Percentiles rank a stretch among this genome's conserved stretches.
Evolutionary conservation across 225 moss, liverwort and hornwort species (phyloP).

Genomic region (Lunularia cruciata): DNA sequence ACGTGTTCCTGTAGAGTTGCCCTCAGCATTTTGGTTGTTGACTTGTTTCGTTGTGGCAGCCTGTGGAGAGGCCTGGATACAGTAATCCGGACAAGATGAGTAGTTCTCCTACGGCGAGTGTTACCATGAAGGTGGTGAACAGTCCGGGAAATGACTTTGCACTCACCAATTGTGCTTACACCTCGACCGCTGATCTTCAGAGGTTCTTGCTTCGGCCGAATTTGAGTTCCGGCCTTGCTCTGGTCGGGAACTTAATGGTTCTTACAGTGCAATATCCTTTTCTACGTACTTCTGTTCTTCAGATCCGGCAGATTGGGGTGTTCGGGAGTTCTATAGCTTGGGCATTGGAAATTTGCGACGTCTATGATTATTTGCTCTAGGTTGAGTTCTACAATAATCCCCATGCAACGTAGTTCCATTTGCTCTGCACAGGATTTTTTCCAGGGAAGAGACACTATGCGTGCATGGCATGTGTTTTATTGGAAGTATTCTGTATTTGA

Average conservation of each 20-base stretch:
- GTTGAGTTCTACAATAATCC: too few relatives aligned
- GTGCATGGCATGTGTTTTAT: too few relatives aligned
- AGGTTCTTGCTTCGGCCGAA: slow-evolving; percentile 12
- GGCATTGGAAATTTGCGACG: too few relatives aligned
- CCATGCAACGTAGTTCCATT: too few relatives aligned
- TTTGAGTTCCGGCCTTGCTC: slow-evolving; percentile 21
- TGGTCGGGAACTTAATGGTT: slow-evolving; percentile 30
- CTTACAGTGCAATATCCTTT: slow-evolving; percentile 51
- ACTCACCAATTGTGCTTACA: slow-evolving; percentile 44
- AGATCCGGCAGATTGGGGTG: not conserved
- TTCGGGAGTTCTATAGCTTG: not conserved
- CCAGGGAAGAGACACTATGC: too few relatives aligned
- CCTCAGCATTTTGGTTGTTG: not conserved
- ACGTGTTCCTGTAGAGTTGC: not conserved
- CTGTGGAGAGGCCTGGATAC: slow-evolving; percentile 17
- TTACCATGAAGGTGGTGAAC: slow-evolving; percentile 30
- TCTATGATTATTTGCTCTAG: too few relatives aligned
- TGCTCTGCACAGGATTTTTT: too few relatives aligned
- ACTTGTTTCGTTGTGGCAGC: slow-evolving; percentile 5
- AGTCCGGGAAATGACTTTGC: slow-evolving; percentile 28
- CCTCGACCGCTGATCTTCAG: slow-evolving; percentile 23
- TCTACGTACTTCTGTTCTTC: slow-evolving; percentile 25
- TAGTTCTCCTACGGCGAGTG: not conserved
- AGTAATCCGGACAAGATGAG: slow-evolving; percentile 17
- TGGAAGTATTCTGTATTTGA: too few relatives aligned